phyloP scores from a whole-genome alignment of 2,329 filamentous ascomycete genomes.

The Trichophyton equinum region DNA sequence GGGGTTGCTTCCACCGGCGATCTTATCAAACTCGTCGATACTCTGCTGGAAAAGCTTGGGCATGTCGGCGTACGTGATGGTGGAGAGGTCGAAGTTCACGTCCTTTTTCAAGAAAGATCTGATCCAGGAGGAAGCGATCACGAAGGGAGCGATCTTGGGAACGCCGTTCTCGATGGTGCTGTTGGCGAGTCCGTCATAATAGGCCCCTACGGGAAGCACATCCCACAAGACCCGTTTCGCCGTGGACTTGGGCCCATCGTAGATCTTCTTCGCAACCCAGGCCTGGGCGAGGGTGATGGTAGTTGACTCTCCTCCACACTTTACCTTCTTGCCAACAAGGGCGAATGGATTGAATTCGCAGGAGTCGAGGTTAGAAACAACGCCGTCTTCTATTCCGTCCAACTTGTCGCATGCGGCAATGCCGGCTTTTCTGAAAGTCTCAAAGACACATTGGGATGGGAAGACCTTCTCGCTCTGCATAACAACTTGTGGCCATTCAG shows the following conservation, averaged over 20 bases:
- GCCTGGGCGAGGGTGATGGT: background rate
- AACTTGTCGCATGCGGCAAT: background rate
- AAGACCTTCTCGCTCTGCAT: background rate
- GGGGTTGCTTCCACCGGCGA: background rate
- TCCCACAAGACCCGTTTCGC: background rate
- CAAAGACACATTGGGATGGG: background rate
- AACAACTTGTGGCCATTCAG: background rate
- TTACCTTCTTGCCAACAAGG: background rate
- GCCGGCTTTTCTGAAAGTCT: background rate
- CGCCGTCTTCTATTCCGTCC: background rate
- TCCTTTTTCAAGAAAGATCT: slow-evolving; percentile 3
- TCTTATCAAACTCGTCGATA: background rate
- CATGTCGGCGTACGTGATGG: background rate
- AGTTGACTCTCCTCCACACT: background rate
- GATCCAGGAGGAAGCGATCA: background rate
- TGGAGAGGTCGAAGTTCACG: background rate
- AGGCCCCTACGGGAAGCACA: background rate
- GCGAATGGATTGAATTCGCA: background rate
- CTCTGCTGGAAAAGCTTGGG: background rate
- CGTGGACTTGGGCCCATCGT: background rate
- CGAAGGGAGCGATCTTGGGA: background rate
- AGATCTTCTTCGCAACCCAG: background rate
- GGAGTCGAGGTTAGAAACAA: background rate
- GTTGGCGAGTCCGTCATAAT: background rate
- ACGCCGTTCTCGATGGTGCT: background rate